These are phyloP conservation scores for Wallacemonas sp. DNA, from an alignment of 208 protist species.

Conservation along the genomic window DNA sequence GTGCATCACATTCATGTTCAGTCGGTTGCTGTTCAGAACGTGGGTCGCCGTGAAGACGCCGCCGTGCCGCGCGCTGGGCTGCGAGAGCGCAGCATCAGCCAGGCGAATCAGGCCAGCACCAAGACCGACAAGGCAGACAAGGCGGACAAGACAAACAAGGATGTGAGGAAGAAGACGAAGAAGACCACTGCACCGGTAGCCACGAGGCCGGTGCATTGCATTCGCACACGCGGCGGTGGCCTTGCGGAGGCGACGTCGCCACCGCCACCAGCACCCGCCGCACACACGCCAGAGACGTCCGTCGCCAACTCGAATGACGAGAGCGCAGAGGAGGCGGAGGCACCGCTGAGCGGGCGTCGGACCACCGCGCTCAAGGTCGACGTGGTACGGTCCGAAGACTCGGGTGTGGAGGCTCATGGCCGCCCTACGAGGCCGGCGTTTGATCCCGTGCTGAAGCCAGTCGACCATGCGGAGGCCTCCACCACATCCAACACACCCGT, in stretches of 20 bases:
- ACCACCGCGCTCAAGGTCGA: slow-evolving; percentile 27
- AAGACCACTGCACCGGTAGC: too few species aligned
- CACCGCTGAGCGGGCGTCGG: too few species aligned
- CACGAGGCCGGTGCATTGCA: slow-evolving; percentile 3
- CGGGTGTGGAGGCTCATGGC: background rate
- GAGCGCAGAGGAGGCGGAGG: slow-evolving; percentile 10
- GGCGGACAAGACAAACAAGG: background rate
- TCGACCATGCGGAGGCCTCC: background rate
- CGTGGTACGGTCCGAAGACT: background rate
- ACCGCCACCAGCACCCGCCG: too few species aligned
- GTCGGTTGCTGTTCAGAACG: too few species aligned
- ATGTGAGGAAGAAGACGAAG: background rate
- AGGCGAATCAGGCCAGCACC: background rate
- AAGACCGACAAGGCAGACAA: background rate
- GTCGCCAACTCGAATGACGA: too few species aligned
- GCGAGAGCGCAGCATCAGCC: background rate
- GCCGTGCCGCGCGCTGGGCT: too few species aligned
- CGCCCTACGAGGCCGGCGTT: too few species aligned
- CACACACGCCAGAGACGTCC: too few species aligned
- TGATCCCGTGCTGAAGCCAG: slow-evolving; percentile 3
- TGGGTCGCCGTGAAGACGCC: too few species aligned
- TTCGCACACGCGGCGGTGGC: slow-evolving; percentile 1
- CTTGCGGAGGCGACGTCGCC: background rate
- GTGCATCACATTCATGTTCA: too few species aligned
- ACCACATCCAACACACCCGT: too few species aligned